phyloP scores from a whole-genome alignment of 2,329 filamentous ascomycete species.

The Teratosphaeria pseudoeucalypti region DNA sequence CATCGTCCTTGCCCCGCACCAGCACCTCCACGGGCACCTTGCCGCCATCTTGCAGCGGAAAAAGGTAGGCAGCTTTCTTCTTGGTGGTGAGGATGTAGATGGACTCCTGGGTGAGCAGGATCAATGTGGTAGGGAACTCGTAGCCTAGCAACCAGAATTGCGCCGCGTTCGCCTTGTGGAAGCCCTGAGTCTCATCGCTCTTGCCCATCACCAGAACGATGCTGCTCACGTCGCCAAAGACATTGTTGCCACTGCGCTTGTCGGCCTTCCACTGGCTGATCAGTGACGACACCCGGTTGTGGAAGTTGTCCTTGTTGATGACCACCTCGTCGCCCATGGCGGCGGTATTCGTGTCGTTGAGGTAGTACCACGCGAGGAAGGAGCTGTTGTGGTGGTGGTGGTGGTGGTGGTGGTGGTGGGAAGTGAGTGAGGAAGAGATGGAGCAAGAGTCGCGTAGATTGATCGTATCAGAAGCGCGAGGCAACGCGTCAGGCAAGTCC shows the following conservation, averaged over 20 bases:
- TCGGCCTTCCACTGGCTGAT: slow-evolving; percentile 92
- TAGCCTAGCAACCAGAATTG: slow-evolving; percentile 99
- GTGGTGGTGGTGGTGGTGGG: not conserved
- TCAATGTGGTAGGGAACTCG: slow-evolving; percentile 92
- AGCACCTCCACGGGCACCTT: slow-evolving; percentile 88
- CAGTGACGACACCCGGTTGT: slow-evolving; percentile 81
- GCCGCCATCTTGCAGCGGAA: slow-evolving; percentile 75
- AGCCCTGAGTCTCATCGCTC: slow-evolving; percentile 75
- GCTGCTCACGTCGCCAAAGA: slow-evolving; percentile 78
- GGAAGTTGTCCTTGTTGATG: slow-evolving; percentile 88
- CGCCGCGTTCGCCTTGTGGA: slow-evolving; percentile 92
- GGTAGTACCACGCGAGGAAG: slow-evolving; percentile 7
- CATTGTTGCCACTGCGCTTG: slow-evolving; percentile 73
- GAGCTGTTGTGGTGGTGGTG: not conserved
- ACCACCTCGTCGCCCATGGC: slow-evolving; percentile 64
- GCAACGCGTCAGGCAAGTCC: not conserved
- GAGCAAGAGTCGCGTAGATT: slow-evolving; percentile 1
- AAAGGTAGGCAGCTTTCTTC: slow-evolving; percentile 95
- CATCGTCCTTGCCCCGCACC: slow-evolving; percentile 81
- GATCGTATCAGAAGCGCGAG: not conserved
- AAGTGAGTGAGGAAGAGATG: not conserved
- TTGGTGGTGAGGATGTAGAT: slow-evolving; percentile 90
- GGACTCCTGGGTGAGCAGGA: slow-evolving; percentile 79
- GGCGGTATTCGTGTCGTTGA: slow-evolving; percentile 7
- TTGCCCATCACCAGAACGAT: slow-evolving; percentile 91